These are phyloP conservation scores for Pyrus bretschneideri DNA, from an alignment of 306 rosid species.

Conservation along the genomic window DNA sequence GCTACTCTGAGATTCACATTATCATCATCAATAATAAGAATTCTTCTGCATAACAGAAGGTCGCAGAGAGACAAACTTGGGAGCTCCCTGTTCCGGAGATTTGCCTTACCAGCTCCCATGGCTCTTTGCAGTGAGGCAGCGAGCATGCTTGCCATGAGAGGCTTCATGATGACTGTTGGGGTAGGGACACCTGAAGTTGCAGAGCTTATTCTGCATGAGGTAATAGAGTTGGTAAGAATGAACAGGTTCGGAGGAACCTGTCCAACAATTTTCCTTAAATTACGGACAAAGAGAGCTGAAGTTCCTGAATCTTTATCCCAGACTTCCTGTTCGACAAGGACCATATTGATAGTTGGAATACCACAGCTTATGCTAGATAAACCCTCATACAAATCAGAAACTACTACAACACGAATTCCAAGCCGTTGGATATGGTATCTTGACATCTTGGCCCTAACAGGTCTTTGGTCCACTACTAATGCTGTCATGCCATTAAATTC, in stretches of 20 bases:
- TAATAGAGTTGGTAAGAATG: conserved; percentile 54
- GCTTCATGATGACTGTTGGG: conserved; percentile 62
- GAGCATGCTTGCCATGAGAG: conserved; percentile 85
- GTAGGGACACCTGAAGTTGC: conserved; percentile 22
- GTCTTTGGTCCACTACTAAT: conserved; percentile 60
- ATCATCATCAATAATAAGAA: conserved; percentile 84
- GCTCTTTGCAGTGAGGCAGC: conserved; percentile 77
- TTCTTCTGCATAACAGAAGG: conserved; percentile 70
- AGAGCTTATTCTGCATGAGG: conserved; percentile 32
- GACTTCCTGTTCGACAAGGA: conserved; percentile 71
- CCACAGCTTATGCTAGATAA: conserved; percentile 35
- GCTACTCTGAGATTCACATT: conserved; percentile 79
- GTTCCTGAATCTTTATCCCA: conserved; percentile 62
- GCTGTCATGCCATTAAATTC: conserved; percentile 78
- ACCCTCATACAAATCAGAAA: conserved; percentile 56
- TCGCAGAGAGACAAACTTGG: conserved; percentile 58
- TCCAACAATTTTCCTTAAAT: conserved; percentile 26
- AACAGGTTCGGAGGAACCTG: conserved; percentile 61
- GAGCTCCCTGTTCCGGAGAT: conserved; percentile 61
- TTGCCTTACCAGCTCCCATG: conserved; percentile 57
- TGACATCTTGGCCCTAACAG: conserved; percentile 74
- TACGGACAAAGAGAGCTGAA: conserved; percentile 38
- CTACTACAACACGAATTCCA: conserved; percentile 63
- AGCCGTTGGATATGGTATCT: conserved; percentile 83
- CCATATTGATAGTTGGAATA: conserved; percentile 36